Evolutionary conservation across 2,329 filamentous ascomycete species (phyloP), one percentile per base, ranked within the genome.

Genomic region (Ophiostoma piceae): DNA sequence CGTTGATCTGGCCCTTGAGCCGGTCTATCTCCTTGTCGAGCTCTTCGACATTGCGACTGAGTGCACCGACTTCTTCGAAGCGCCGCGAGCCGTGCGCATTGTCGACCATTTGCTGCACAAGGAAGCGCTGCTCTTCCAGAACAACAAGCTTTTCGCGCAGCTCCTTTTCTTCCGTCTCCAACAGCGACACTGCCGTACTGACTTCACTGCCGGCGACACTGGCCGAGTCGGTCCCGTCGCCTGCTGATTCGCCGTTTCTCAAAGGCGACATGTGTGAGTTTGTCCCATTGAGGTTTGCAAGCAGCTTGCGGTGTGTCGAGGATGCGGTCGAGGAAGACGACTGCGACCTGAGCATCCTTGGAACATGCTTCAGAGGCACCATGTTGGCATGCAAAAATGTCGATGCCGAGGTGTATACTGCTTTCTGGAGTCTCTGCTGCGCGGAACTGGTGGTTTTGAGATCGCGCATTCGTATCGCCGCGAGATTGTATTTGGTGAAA

Each of bases 361-460:
- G 90, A 0, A 93, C 81, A 37, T 87, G 87, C 77, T 92, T 96
- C 16, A 97, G 82, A 0, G 94, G 92, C 9, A 97, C 84, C 92
- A 97, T 96, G 76, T 97, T 92, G 3, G 92, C 85, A 76, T 96
- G 93, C 4, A 97, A 80, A 75, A 97, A 97, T 67, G 86, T 85
- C 68, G 90, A 92, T 0, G 93, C 92, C 74, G 94, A 90, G 51
- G 90, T 86, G 75, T 96, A 93, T 14, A 97, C 88, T 2, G 92
- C 89, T 75, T 89, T 90, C 75, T 97, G 94, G 3, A 97, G 82
- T 65, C 86, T 85, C 70, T 87, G 80, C 76, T 97, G 93, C 0
- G 91, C 88, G 0, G 87, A 83, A 67, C 87, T 94, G 4, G 88
- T 81, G 0, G 91, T 91, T 19, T 88, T 89, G 66, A 97, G 81